Percentiles rank a stretch among this genome's conserved stretches.
These are phyloP conservation scores for Mycena albidolilacea DNA, from an alignment of 768 basidiomycete genomes.

Conservation along the genomic window DNA sequence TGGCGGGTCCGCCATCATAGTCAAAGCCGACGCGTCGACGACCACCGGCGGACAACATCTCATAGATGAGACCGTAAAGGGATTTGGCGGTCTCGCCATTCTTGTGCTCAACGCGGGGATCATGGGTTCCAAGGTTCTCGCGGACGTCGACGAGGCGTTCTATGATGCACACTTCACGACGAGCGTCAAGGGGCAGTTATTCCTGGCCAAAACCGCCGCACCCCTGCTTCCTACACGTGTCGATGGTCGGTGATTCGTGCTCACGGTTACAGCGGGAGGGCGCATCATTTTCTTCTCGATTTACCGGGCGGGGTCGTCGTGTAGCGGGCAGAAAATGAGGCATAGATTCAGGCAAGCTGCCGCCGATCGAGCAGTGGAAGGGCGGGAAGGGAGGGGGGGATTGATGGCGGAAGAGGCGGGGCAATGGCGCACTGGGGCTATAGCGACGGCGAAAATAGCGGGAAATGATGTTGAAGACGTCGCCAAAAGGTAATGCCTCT, in stretches of 20 bases:
- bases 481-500: no score
- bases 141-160: slow-evolving; percentile 64
- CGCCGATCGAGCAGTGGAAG: no score
- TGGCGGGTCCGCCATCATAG: slow-evolving; percentile 59
- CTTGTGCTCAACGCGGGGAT: slow-evolving; percentile 72
- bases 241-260: slow-evolving; percentile 31
- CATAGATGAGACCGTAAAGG: no score
- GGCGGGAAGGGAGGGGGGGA: no score
- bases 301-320: no score
- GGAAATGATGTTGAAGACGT: no score
- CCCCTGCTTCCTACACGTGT: slow-evolving; percentile 60
- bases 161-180: slow-evolving; percentile 66
- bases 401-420: no score
- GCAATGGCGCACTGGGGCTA: no score
- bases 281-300: slow-evolving; percentile 72
- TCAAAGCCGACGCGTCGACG: slow-evolving; percentile 67
- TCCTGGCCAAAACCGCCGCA: slow-evolving; percentile 64
- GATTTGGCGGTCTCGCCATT: slow-evolving; percentile 67
- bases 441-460: no score
- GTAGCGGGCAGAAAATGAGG: no score
- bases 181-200: slow-evolving; percentile 74
- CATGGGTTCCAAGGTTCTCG: slow-evolving; percentile 66
- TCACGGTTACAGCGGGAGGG: slow-evolving; percentile 57
- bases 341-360: no score
- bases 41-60: slow-evolving; percentile 61